phyloP scores from a whole-genome alignment of 1,284 basidiomycete genomes.

The Tylopilus orsonianus region DNA sequence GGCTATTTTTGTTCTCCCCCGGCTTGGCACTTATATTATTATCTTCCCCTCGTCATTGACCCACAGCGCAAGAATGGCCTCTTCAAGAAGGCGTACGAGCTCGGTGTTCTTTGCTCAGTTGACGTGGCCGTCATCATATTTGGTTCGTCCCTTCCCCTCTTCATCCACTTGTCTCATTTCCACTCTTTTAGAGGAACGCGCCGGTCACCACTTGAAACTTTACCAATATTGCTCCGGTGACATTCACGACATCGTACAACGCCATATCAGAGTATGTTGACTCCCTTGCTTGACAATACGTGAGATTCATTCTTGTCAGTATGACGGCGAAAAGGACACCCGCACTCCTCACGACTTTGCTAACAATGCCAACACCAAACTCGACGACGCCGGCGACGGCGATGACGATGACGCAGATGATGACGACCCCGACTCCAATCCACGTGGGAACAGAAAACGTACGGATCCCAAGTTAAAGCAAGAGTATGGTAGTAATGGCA shows the following conservation, averaged over 20 bases:
- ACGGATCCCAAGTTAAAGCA: slow-evolving; percentile 31
- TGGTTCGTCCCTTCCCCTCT: slow-evolving; percentile 36
- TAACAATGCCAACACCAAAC: slow-evolving; percentile 35
- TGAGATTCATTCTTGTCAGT: slow-evolving; percentile 34
- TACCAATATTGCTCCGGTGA: slow-evolving; percentile 63
- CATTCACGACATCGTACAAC: slow-evolving; percentile 50
- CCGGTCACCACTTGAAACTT: slow-evolving; percentile 57
- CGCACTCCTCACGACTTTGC: slow-evolving; percentile 49
- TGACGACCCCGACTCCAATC: slow-evolving; percentile 30
- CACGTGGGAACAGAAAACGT: slow-evolving; percentile 28
- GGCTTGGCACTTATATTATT: slow-evolving; percentile 46
- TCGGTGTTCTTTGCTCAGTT: slow-evolving; percentile 69
- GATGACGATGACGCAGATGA: slow-evolving; percentile 43
- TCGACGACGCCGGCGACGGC: slow-evolving; percentile 41
- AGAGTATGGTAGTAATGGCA: slow-evolving; percentile 24
- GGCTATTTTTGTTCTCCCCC: slow-evolving; percentile 50
- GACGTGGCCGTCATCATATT: slow-evolving; percentile 64
- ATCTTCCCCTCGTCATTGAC: slow-evolving; percentile 31
- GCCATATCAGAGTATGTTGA: slow-evolving; percentile 46
- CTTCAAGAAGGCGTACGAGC: slow-evolving; percentile 90
- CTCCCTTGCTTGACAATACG: neutral
- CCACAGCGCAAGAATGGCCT: slow-evolving; percentile 80
- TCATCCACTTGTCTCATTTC: slow-evolving; percentile 1
- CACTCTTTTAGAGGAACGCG: slow-evolving; percentile 45
- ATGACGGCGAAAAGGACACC: slow-evolving; percentile 53